Evolutionary conservation across 2,329 filamentous ascomycete genomes (phyloP).

Genomic region (Trichoderma atrobrunneum): DNA sequence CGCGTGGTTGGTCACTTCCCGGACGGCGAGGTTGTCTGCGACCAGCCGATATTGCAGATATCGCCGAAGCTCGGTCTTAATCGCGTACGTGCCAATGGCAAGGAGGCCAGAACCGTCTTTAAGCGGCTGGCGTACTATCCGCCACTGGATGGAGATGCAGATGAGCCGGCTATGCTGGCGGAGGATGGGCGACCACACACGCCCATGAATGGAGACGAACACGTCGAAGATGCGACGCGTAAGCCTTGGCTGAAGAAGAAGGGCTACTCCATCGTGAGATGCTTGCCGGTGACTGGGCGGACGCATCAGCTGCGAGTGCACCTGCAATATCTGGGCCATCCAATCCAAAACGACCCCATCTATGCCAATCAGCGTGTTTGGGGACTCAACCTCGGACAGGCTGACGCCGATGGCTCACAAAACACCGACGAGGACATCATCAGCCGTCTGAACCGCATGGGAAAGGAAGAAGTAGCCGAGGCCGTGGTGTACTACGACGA

Average conservation of each 20-base stretch:
- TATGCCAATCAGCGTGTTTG: constrained; percentile 95
- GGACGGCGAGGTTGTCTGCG: constrained; percentile 84
- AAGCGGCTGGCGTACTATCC: constrained; percentile 91
- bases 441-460: constrained; percentile 80
- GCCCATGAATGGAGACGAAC: constrained; percentile 23
- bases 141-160: constrained; percentile 33
- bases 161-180: not conserved
- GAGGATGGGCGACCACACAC: constrained; percentile 27
- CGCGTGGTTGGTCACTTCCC: constrained; percentile 90
- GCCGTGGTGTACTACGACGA: constrained; percentile 92
- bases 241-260: constrained; percentile 53
- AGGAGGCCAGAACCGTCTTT: constrained; percentile 86
- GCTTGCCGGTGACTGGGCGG: constrained; percentile 85
- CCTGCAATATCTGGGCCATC: constrained; percentile 88
- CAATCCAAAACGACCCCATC: constrained; percentile 96
- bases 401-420: constrained; percentile 61
- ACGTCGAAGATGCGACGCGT: constrained; percentile 24
- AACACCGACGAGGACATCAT: constrained; percentile 90
- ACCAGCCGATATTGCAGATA: constrained; percentile 90
- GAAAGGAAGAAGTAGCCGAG: constrained; percentile 87
- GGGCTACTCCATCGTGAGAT: constrained; percentile 93
- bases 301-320: constrained; percentile 96
- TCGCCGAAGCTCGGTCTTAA: constrained; percentile 95
- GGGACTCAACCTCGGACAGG: constrained; percentile 71
- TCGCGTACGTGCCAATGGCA: constrained; percentile 88